Evolutionary conservation across 1,284 basidiomycete genomes (phyloP), one percentile per base, ranked within the genome.

Genomic region (Trichosporon sp.): DNA sequence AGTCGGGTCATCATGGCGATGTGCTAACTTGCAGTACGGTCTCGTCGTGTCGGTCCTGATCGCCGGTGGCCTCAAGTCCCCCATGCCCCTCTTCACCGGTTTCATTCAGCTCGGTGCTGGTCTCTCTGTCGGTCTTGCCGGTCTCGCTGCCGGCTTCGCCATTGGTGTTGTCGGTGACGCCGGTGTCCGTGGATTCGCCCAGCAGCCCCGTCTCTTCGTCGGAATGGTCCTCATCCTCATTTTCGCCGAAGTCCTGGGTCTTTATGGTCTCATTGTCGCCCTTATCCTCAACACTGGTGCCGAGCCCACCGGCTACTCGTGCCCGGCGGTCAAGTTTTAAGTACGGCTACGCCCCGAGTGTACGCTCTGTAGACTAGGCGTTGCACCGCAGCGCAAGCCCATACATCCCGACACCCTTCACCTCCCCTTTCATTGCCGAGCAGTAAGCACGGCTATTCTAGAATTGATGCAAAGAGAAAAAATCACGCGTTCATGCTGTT

Each of bases 141-240:
- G 93, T 86, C 87, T 95, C 47, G 92, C 93, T 18, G 93, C 93
- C 67, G 93, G 93, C 64, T 93, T 93, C 80, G 93, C 93, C 18
- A 93, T 95, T 77, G 93, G 95, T 73, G 92, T 98, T 79, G 95
- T 98, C 69, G 94, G 96, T 83, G 93, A 98, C 81, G 92, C 95
- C 72, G 93, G 93, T 87, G 93, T 95, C 51, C 87, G 93, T 71
- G 92, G 92, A 68, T 93, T 92, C 70, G 91, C 92, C 67, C 92
- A 96, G 82, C 94, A 98, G 85, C 92, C 93, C 62, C 87, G 93
- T 79, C 86, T 98, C 73, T 98, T 94, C 84, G 95, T 98, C 78
- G 92, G 81, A 70, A 82, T 82, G 81, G 89, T 93, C 58, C 88
- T 93, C 66, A 92, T 93, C 75, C 89, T 95, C 80, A 96, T 96